Evolutionary conservation across 2,329 filamentous ascomycete species (phyloP).

Genomic region (Fusarium denticulatum): DNA sequence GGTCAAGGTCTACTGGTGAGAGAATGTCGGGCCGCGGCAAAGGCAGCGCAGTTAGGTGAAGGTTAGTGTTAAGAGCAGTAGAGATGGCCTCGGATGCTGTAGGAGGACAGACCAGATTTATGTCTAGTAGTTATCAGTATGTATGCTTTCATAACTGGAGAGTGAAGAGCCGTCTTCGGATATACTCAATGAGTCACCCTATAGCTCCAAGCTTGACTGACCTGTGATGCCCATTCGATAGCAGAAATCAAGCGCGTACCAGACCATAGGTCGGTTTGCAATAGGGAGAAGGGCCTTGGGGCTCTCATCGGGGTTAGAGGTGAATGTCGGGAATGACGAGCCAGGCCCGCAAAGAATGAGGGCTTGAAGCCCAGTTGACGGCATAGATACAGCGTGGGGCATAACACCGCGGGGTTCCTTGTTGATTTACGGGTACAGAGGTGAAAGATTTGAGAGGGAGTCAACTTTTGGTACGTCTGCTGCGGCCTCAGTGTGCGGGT

Average conservation of each 20-base stretch:
- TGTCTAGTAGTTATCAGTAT: constrained; percentile 57
- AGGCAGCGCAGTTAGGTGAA: constrained; percentile 78
- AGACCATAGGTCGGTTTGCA: constrained; percentile 88
- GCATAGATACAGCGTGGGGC: constrained; percentile 80
- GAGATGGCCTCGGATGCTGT: constrained; percentile 74
- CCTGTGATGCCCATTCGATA: constrained; percentile 81
- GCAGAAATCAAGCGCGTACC: constrained; percentile 89
- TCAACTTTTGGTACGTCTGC: not conserved
- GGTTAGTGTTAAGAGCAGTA: constrained; percentile 78
- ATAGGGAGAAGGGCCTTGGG: constrained; percentile 86
- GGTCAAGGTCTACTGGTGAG: constrained; percentile 78
- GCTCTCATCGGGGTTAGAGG: constrained; percentile 80
- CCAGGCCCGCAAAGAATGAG: constrained; percentile 85
- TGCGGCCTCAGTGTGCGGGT: not conserved
- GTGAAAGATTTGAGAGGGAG: not conserved
- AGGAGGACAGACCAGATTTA: constrained; percentile 71
- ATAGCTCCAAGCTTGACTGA: constrained; percentile 51
- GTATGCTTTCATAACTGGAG: not conserved
- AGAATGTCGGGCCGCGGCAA: constrained; percentile 79
- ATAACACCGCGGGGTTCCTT: constrained; percentile 54
- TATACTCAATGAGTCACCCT: constrained; percentile 1
- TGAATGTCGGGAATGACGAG: constrained; percentile 84
- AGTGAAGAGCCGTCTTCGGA: not conserved
- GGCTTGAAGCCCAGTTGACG: constrained; percentile 81
- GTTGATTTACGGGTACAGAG: not conserved